Evolutionary conservation across 2,329 filamentous ascomycete genomes (phyloP).

Genomic region (Blumeria graminis): DNA sequence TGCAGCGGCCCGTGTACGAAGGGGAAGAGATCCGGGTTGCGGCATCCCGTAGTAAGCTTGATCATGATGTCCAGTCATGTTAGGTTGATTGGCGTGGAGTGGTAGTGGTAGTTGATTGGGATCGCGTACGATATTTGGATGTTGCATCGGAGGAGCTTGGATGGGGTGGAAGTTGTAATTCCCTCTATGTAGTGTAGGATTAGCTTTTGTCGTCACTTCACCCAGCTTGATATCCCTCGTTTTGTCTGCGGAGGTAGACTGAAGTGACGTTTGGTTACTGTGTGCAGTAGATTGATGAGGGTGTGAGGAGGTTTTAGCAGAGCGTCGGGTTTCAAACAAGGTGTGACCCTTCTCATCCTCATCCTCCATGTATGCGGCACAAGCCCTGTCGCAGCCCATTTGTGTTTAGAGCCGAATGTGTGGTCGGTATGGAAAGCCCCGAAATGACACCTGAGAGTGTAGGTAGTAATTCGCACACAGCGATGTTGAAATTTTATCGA

Average conservation of each 20-base stretch:
- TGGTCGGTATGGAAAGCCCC: too few relatives aligned
- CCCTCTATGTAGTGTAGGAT: conserved; percentile 5
- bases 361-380: conserved; percentile 11
- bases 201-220: conserved; percentile 5
- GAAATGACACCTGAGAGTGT: too few relatives aligned
- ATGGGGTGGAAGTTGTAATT: not conserved
- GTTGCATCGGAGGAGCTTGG: not conserved
- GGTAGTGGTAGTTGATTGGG: not conserved
- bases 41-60: not conserved
- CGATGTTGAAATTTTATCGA: too few relatives aligned
- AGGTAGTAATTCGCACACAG: too few relatives aligned
- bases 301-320: conserved; percentile 4
- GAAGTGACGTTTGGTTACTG: not conserved
- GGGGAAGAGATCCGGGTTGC: not conserved
- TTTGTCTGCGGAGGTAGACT: conserved; percentile 4
- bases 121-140: not conserved
- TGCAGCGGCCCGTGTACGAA: not conserved
- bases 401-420: too few relatives aligned
- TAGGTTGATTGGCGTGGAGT: too few relatives aligned
- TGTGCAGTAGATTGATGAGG: not conserved
- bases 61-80: too few relatives aligned
- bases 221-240: conserved; percentile 5
- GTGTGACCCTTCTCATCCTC: conserved; percentile 9
- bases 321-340: conserved; percentile 8
- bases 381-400: too few relatives aligned